These are phyloP conservation scores for Solanum appendiculatum DNA, from an alignment of 257 asterid genomes.

Conservation along the genomic window DNA sequence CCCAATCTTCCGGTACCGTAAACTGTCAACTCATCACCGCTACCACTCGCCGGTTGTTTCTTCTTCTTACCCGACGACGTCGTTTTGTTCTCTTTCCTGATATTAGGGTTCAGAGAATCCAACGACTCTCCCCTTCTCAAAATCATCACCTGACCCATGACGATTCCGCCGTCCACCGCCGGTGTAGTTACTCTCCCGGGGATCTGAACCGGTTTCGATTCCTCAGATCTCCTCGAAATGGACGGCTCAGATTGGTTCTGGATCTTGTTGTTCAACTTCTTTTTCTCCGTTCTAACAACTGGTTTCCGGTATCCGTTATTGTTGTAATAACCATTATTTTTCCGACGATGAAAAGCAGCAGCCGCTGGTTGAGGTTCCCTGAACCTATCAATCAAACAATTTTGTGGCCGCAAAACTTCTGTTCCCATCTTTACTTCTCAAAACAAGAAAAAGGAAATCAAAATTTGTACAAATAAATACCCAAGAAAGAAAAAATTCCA, in stretches of 20 bases:
- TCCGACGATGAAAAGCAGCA: slow-evolving; percentile 12
- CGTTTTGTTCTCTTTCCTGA: slow-evolving; percentile 5
- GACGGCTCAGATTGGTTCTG: neutral
- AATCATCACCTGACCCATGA: slow-evolving; percentile 1
- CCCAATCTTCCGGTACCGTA: slow-evolving; percentile 18
- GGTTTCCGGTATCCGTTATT: slow-evolving; percentile 4
- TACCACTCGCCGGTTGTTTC: neutral
- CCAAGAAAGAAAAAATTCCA: neutral
- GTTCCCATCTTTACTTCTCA: slow-evolving; percentile 23
- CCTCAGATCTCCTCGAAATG: slow-evolving; percentile 5
- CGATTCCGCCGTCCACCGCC: neutral
- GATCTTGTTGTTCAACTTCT: neutral
- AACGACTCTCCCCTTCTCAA: slow-evolving; percentile 38
- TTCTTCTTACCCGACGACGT: neutral
- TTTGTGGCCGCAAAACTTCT: slow-evolving; percentile 36
- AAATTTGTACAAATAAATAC: neutral
- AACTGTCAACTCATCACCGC: slow-evolving; percentile 32
- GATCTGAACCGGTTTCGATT: neutral
- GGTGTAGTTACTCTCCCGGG: neutral
- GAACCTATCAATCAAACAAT: slow-evolving; percentile 19
- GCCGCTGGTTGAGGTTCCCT: neutral
- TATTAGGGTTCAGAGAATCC: slow-evolving; percentile 29
- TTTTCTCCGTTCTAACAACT: slow-evolving; percentile 10
- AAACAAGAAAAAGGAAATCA: neutral
- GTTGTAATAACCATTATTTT: neutral